A percentile compares a stretch with the other conserved stretches of the same genome.
Evolutionary conservation across 176 grass and related monocot species (phyloP).

Genomic region (Hsuehochloa calcarea): DNA sequence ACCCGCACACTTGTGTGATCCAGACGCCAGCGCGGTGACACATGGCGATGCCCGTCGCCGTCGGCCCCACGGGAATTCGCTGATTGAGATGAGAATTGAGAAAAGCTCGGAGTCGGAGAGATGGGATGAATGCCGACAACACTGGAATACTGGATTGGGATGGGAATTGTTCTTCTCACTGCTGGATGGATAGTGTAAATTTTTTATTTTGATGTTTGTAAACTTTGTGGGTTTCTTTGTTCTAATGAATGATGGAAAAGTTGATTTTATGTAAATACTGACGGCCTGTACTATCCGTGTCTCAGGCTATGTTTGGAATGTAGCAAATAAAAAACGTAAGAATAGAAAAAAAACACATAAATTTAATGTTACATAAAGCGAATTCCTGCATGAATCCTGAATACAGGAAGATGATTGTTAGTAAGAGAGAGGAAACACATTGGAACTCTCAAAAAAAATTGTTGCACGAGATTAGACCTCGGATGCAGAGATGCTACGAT

Average conservation of each 20-base stretch:
- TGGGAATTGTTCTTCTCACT: not conserved
- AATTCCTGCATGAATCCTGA: too few relatives aligned
- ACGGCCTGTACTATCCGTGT: too few relatives aligned
- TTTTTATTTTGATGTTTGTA: not conserved
- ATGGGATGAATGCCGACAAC: not conserved
- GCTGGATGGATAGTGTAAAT: not conserved
- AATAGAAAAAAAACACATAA: too few relatives aligned
- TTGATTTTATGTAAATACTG: too few relatives aligned
- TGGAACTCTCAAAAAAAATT: too few relatives aligned
- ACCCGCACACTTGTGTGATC: conserved; percentile 44
- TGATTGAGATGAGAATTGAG: not conserved
- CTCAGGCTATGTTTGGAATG: too few relatives aligned
- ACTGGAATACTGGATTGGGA: not conserved
- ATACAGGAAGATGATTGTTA: too few relatives aligned
- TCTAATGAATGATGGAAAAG: not conserved
- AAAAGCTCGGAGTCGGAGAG: not conserved
- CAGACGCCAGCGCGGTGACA: conserved; percentile 32
- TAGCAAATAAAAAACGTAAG: too few relatives aligned
- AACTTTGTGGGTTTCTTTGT: not conserved
- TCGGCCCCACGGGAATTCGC: conserved; percentile 28
- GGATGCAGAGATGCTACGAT: too few relatives aligned
- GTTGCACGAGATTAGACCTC: too few relatives aligned
- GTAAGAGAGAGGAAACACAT: too few relatives aligned
- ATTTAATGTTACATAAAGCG: too few relatives aligned
- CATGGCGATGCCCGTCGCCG: conserved; percentile 38